Conservation (phyloP, 2,329 filamentous ascomycete genomes). For the Calycina marina region DNA sequence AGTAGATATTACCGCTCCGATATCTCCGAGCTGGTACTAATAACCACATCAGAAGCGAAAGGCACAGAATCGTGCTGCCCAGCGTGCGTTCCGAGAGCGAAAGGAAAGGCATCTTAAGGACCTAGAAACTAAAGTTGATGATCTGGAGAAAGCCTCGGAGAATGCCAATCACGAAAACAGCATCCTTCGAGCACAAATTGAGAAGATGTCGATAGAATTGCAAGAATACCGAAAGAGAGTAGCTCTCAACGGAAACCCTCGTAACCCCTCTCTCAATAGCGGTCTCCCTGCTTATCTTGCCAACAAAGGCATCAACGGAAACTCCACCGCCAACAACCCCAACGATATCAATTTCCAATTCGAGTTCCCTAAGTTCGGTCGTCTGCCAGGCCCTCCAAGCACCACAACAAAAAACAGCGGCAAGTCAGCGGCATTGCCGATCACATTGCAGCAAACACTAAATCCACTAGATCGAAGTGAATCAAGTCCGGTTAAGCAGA, state of each 20-base stretch:
- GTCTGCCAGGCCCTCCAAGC: conserved; percentile 26
- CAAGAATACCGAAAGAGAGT: conserved; percentile 83
- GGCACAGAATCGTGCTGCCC: conserved; percentile 85
- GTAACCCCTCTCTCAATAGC: conserved; percentile 10
- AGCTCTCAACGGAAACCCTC: conserved; percentile 33
- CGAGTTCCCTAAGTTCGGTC: conserved; percentile 88
- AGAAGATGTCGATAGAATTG: conserved; percentile 72
- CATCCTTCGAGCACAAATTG: conserved; percentile 71
- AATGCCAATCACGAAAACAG: conserved; percentile 75
- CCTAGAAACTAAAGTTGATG: conserved; percentile 63
- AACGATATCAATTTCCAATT: conserved; percentile 80
- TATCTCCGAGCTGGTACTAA: conserved; percentile 12
- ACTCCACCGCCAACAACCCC: conserved; percentile 39
- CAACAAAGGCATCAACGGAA: conserved; percentile 32
- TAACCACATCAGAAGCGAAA: conserved; percentile 61
- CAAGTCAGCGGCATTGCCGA: conserved; percentile 13
- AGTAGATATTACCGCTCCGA: conserved; percentile 29
- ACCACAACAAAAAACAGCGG: conserved; percentile 8
- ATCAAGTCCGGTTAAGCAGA: conserved; percentile 14
- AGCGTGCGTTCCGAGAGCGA: conserved; percentile 84
- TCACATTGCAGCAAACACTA: conserved; percentile 7
- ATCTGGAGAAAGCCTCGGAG: conserved; percentile 71
- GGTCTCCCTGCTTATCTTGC: conserved; percentile 19
- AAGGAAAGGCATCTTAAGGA: conserved; percentile 87
- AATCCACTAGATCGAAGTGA: conserved; percentile 14